Evolutionary conservation across 768 basidiomycete species (phyloP).

Genomic region (Gloeophyllum trabeum): DNA sequence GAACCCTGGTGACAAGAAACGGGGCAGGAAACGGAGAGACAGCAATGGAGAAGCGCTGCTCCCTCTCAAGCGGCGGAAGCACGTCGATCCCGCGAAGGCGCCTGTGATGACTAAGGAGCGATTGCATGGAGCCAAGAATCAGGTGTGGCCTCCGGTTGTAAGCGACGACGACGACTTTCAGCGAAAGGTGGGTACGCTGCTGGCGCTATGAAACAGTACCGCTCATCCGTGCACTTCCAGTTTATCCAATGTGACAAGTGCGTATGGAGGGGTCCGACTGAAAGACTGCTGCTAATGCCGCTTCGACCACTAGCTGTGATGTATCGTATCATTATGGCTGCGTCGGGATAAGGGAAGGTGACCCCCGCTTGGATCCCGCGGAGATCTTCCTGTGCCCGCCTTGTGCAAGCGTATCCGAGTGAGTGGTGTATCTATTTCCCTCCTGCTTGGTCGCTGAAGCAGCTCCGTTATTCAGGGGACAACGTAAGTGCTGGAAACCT

Average conservation of each 20-base stretch:
- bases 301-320: slow-evolving; percentile 20
- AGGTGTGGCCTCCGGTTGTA: background rate
- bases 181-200: background rate
- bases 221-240: slow-evolving; percentile 6
- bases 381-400: slow-evolving; percentile 30
- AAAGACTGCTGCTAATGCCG: background rate
- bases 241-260: slow-evolving; percentile 24
- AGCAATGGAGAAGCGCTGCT: too few species aligned
- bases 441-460: background rate
- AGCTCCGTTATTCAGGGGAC: too few species aligned
- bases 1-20: too few species aligned
- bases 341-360: slow-evolving; percentile 25
- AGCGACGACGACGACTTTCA: background rate
- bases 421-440: background rate
- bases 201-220: background rate
- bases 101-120: too few species aligned
- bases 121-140: too few species aligned
- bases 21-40: too few species aligned
- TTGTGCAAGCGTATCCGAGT: slow-evolving; percentile 14
- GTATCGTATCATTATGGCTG: slow-evolving; percentile 45
- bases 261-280: background rate
- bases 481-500: too few species aligned
- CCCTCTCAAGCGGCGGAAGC: too few species aligned
- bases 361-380: slow-evolving; percentile 21
- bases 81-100: too few species aligned